Evolutionary conservation across 2,329 filamentous ascomycete genomes (phyloP).

Genomic region (Thermothelomyces thermophilus): DNA sequence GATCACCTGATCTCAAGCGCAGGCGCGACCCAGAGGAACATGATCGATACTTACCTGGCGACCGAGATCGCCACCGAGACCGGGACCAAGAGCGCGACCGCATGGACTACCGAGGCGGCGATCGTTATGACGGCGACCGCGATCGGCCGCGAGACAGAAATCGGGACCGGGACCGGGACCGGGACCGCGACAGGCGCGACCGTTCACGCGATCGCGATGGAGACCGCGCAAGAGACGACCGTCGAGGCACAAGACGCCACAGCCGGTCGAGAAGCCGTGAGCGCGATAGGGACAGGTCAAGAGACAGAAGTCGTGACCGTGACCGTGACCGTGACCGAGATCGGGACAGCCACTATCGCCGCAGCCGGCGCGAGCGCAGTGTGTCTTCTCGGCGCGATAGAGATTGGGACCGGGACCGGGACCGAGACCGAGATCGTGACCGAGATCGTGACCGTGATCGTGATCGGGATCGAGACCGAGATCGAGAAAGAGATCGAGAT

Average conservation of each 20-base stretch:
- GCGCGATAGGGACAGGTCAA: slow-evolving; percentile 9
- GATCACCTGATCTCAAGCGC: slow-evolving; percentile 9
- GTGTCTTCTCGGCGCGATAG: slow-evolving; percentile 22
- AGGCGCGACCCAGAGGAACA: slow-evolving; percentile 11
- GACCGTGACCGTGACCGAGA: slow-evolving; percentile 15
- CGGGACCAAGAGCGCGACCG: slow-evolving; percentile 14
- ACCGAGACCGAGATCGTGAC: slow-evolving; percentile 10
- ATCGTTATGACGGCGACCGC: slow-evolving; percentile 16
- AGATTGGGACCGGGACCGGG: slow-evolving; percentile 2
- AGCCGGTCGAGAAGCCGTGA: slow-evolving; percentile 5
- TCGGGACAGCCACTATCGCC: slow-evolving; percentile 15
- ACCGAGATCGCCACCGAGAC: slow-evolving; percentile 20
- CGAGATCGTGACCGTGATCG: background rate
- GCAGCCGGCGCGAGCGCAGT: slow-evolving; percentile 12
- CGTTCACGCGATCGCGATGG: slow-evolving; percentile 7
- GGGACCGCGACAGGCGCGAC: slow-evolving; percentile 23
- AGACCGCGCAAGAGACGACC: background rate
- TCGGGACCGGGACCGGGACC: slow-evolving; percentile 25
- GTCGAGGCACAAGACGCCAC: slow-evolving; percentile 8
- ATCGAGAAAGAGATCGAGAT: slow-evolving; percentile 16
- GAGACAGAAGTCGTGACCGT: slow-evolving; percentile 3
- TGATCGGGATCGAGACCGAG: slow-evolving; percentile 15
- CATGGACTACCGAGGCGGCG: slow-evolving; percentile 6
- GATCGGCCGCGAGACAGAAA: slow-evolving; percentile 26
- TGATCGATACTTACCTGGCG: slow-evolving; percentile 11